Evolutionary conservation across 2,329 filamentous ascomycete genomes (phyloP), one percentile per base, ranked within the genome.

Genomic region (Plenodomus lindquistii): DNA sequence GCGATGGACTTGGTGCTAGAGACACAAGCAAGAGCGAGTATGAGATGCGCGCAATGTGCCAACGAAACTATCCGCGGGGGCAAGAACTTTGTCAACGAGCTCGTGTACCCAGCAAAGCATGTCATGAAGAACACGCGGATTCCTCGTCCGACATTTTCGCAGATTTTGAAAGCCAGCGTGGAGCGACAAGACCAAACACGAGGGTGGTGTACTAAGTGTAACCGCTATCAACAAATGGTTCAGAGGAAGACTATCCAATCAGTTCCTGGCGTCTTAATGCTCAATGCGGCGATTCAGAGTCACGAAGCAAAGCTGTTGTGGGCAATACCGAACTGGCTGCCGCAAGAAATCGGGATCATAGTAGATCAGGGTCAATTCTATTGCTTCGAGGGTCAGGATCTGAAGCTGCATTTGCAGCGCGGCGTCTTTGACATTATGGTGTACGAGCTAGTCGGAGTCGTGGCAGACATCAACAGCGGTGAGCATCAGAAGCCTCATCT

Each of bases 151-250:
- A 78, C 78, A 20, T 99, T 99, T 69, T 96, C 91, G 0, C 89
- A 94, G 65, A 85, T 97, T 39, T 77, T 99, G n/a, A 96, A 97
- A 70, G 85, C 85, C 43, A 96, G 91, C 56, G 87, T 99, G 22
- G 93, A 97, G 73, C 82, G 91, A 44, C 91, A 97, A 69, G 88
- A 89, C 10, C 90, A 89, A 39, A 91, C 89, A 37, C 85, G 93
- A 62, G 94, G 94, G 6, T 99, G 92, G 92, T 99, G 94, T 69
- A 87, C 87, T 57, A 85, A 87, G 65, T 99, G 95, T 69, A 88
- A 91, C 58, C 84, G 91, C 19, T 97, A 99, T 69, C 91, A 96
- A 71, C 88, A 88, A 44, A 84, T 97, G 43, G 84, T 87, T 10
- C 95, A 91, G 17, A 83, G 89, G 51, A 96, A 95, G 67, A 89